Evolutionary conservation across 208 protist genomes (phyloP), one percentile per base, ranked within the genome.

Genomic region (Leishmania amazonensis): DNA sequence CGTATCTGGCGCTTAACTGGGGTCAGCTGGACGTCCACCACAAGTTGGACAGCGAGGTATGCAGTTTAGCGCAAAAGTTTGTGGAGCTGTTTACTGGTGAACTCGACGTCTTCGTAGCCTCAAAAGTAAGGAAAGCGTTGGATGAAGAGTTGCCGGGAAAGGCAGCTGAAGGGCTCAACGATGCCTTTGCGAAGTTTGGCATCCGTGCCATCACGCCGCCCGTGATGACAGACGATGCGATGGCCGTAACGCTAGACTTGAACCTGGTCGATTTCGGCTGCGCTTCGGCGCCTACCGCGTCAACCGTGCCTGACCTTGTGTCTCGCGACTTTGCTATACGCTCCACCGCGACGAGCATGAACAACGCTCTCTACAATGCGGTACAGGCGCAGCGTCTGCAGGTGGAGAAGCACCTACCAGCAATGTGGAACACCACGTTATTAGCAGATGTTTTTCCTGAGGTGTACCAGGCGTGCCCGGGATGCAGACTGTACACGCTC

Each of bases 71-170:
- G 1, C 78, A 95, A 80, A 88, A 60, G 8, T 28, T 95, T 17
- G 68, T 93, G 17, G 80, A 89, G 45, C 6, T 93, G 0, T 88
- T 96, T 67, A 85, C 89, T 51, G 89, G 90, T 7, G 78, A 96
- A 54, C 67, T 96, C 42, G 87, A 96, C 73, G 78, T 76, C 15
- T 71, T 88, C 65, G 88, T 94, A 42, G 84, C 79, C 24, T 49
- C 57, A 15, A 80, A 86, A 68, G 67, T 94, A 3, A 83, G 88
- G 67, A 82, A 83, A 62, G 74, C 88, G 70, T 49, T 96, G 40
- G 58, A 86, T 83, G 13, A 75, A 68, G 62, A 79, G 54, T 60
- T 71, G 83, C 38, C 83, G 5, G 15, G 31, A 19, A 74, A 86
- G 31, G 68, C 89, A 3, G 83, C 86, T 15, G 74, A 87, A 19